Evolutionary conservation across 768 basidiomycete genomes (phyloP), one percentile per base, ranked within the genome.

Genomic region (Lyophyllum atratum): DNA sequence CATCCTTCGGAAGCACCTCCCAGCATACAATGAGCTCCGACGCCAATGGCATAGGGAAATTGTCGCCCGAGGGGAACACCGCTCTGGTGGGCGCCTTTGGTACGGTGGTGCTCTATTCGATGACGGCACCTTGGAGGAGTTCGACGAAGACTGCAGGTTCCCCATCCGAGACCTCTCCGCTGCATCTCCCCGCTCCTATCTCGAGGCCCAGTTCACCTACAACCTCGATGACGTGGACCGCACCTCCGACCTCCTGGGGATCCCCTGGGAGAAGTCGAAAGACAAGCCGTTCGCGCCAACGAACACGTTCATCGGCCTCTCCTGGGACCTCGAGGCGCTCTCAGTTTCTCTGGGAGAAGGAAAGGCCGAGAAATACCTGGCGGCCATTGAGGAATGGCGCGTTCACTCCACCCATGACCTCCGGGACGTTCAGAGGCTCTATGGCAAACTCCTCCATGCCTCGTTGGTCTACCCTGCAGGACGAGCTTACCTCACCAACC

Each of bases 371-470:
- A 51, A 52, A 15, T 59, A 53, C 29, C n/a, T 62, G 11, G 33
- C 4, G 1, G 64, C 68, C 11, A 71, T 72, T n/a, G 4, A n/a
- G 2, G 43, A 50, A 3, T 73, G 68, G 70, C 9, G 19, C 1
- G 4, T 19, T 0, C 14, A n/a, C 0, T 5, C 50, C 0, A 54
- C 58, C 0, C 74, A 74, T 47, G 43, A 37, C 26, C 58, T 70
- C 11, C 24, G 64, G 10, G 68, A 76, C 3, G 66, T 70, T 14
- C 50, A 66, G 10, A 64, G 59, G 12, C 62, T 76, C 0, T 65
- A 71, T 26, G 68, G 75, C 0, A 74, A 74, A 39, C 64, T 75
- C 0, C 28, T 69, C 0, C 76, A 77, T 19, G 49, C 68, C 0
- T 56, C 56, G 6, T 29, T 60, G 0, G 50, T 72, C 3, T 10